Percentiles rank a stretch among this genome's conserved stretches.
phyloP scores from a whole-genome alignment of 1,284 basidiomycete species.

The Heterobasidion annosum region DNA sequence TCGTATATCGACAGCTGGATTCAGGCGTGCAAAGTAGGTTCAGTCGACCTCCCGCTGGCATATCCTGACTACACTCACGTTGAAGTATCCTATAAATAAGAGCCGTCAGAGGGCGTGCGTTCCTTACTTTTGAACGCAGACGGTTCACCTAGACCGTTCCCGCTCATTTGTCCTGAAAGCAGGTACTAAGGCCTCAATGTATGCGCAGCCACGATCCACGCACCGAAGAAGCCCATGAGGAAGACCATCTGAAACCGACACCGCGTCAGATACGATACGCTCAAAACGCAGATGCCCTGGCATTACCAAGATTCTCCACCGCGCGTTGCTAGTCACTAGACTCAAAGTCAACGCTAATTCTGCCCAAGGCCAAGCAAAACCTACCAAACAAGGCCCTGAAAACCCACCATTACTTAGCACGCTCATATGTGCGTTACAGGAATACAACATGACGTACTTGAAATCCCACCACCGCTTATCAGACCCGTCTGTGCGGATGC shows the following conservation, averaged over 20 bases:
- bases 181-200: background rate
- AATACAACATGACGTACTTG: conserved; percentile 10
- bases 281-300: background rate
- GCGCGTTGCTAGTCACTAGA: background rate
- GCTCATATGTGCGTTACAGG: background rate
- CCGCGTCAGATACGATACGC: background rate
- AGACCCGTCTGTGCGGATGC: conserved; percentile 28
- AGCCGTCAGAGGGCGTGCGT: too few species aligned
- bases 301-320: conserved; percentile 4
- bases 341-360: background rate
- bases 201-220: background rate
- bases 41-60: background rate
- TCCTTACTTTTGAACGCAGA: background rate
- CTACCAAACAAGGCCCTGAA: conserved; percentile 2
- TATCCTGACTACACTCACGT: background rate
- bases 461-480: conserved; percentile 41
- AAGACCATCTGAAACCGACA: conserved; percentile 13
- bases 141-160: conserved; percentile 6
- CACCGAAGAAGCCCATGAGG: conserved; percentile 18
- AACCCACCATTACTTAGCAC: background rate
- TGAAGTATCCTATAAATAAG: conserved; percentile 3
- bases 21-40: background rate
- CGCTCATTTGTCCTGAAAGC: conserved; percentile 10
- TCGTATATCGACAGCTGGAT: conserved; percentile 4
- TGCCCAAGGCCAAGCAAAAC: background rate